Evolutionary conservation across 2,329 filamentous ascomycete genomes (phyloP).

Genomic region (Botrytis medusae): DNA sequence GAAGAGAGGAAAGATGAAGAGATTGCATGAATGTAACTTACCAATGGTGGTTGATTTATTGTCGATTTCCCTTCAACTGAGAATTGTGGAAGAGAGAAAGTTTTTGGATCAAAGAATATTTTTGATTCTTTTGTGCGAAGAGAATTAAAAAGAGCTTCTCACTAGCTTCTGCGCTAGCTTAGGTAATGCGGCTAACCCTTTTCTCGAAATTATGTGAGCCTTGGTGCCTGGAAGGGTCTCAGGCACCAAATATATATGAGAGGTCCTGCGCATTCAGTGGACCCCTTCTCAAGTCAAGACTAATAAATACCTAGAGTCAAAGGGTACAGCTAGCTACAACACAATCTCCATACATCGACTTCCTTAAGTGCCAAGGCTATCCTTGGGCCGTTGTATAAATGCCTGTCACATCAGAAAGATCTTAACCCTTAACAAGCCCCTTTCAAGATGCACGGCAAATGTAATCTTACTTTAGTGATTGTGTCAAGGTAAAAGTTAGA

Average conservation of each 20-base stretch:
- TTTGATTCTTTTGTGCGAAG: not conserved
- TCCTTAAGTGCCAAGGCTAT: not conserved
- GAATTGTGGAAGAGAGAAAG: not conserved
- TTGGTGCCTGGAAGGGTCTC: no score
- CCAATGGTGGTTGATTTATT: conserved; percentile 2
- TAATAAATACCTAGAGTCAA: not conserved
- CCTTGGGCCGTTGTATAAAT: not conserved
- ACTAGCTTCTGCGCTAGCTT: conserved; percentile 15
- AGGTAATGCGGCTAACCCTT: not conserved
- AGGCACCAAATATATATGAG: not conserved
- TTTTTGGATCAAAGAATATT: not conserved
- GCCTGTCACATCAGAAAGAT: not conserved
- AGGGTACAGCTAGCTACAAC: not conserved
- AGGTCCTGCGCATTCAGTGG: not conserved
- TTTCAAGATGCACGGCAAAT: not conserved
- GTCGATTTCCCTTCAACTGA: not conserved
- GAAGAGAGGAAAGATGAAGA: conserved; percentile 23
- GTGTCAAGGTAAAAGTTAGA: not conserved
- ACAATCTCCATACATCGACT: no score
- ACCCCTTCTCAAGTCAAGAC: not conserved
- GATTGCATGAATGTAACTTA: conserved; percentile 3
- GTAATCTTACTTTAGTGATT: not conserved
- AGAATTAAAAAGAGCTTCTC: not conserved
- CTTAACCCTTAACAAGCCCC: not conserved
- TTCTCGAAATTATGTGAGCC: not conserved